Evolutionary conservation across 2,329 filamentous ascomycete genomes (phyloP).

Genomic region (Nemania bipapillata): DNA sequence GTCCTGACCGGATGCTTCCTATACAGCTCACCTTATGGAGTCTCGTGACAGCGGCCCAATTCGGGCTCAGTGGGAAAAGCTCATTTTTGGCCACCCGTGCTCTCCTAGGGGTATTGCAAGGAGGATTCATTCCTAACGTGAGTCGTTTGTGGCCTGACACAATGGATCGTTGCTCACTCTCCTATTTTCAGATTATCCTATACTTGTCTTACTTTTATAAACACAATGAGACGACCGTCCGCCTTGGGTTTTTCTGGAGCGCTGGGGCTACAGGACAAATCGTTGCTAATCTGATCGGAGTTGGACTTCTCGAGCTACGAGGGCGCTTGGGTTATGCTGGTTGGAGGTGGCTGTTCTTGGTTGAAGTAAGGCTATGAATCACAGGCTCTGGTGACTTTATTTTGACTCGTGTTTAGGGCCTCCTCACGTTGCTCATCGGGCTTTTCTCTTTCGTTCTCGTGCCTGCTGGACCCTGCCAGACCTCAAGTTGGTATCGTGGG

Average conservation of each 20-base stretch:
- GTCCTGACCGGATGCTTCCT: conserved; percentile 47
- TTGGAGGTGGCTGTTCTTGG: conserved; percentile 63
- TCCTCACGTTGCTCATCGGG: conserved; percentile 54
- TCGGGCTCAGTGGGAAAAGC: conserved; percentile 38
- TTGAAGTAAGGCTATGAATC: conserved; percentile 54
- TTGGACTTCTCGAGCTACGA: conserved; percentile 53
- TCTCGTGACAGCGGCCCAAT: conserved; percentile 44
- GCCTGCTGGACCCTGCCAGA: conserved; percentile 59
- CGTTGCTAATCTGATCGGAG: conserved; percentile 52
- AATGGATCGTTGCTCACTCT: not conserved
- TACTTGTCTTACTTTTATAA: conserved; percentile 51
- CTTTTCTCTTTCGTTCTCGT: conserved; percentile 63
- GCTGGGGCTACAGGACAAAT: conserved; percentile 37
- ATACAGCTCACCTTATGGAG: conserved; percentile 46
- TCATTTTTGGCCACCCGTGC: conserved; percentile 46
- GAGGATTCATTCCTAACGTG: conserved; percentile 50
- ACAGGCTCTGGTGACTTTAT: not conserved
- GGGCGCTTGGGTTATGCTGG: conserved; percentile 51
- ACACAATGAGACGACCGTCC: conserved; percentile 52
- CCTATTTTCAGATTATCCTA: conserved; percentile 42
- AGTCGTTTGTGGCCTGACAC: not conserved
- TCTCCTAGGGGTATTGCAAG: conserved; percentile 45
- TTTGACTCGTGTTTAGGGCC: conserved; percentile 35
- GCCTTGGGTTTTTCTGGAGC: conserved; percentile 51
- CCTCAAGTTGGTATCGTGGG: conserved; percentile 59